Percentiles rank a stretch among this genome's conserved stretches.
Conservation (phyloP, 306 rosid species). For the Gastrolobium villosum region DNA sequence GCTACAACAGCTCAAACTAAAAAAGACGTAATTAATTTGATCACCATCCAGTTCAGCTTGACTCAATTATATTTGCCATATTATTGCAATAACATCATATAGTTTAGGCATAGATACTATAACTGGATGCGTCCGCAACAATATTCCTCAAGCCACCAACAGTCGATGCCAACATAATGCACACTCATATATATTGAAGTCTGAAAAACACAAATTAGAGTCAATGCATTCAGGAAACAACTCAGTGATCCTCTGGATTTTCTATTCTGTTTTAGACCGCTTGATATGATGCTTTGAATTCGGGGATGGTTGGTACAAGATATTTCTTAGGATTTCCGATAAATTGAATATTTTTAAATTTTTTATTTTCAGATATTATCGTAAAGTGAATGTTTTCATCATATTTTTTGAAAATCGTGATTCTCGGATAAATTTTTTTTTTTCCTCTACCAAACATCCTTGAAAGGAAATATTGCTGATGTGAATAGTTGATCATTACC, state of each 20-base stretch:
- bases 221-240: slow-evolving; percentile 17
- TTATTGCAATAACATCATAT: neutral
- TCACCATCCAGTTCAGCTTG: neutral
- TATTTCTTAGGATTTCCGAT: no score
- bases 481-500: slow-evolving; percentile 57
- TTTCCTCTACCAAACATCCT: no score
- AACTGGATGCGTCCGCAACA: slow-evolving; percentile 77
- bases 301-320: no score
- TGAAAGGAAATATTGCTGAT: slow-evolving; percentile 13
- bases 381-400: no score
- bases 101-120: slow-evolving; percentile 74
- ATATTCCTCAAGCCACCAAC: slow-evolving; percentile 93
- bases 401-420: no score
- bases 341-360: no score
- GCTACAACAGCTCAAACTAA: no score
- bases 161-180: slow-evolving; percentile 93
- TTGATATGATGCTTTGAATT: no score
- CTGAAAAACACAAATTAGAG: slow-evolving; percentile 53
- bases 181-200: slow-evolving; percentile 70
- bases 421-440: no score
- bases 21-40: neutral
- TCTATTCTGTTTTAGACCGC: neutral
- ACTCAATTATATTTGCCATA: slow-evolving; percentile 4
- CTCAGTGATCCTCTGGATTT: neutral
- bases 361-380: no score